Conservation (phyloP, 2,329 filamentous ascomycete species). For the Falciphora oryzae region DNA sequence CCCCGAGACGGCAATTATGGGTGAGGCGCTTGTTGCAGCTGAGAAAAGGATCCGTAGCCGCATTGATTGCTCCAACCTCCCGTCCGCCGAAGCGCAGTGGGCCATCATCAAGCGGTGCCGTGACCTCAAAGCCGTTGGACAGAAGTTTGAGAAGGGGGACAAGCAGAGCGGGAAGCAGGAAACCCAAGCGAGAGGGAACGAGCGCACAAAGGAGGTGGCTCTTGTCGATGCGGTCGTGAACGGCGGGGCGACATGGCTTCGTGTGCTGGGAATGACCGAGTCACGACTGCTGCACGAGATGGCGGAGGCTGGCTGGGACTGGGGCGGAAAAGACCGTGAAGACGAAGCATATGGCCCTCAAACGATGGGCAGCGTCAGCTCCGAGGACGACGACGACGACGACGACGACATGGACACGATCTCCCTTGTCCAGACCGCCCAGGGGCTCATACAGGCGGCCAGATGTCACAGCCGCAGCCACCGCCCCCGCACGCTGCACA, state of each 20-base stretch:
- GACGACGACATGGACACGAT: constrained; percentile 16
- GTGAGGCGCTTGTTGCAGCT: neutral
- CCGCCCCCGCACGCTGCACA: constrained; percentile 19
- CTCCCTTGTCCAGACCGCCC: constrained; percentile 21
- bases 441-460: constrained; percentile 24
- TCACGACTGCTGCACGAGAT: constrained; percentile 25
- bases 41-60: constrained; percentile 3
- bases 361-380: constrained; percentile 10
- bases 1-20: neutral
- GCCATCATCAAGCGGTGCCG: constrained; percentile 23
- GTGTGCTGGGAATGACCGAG: constrained; percentile 26
- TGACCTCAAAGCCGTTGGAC: constrained; percentile 23
- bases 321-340: constrained; percentile 15
- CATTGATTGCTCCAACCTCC: constrained; percentile 13
- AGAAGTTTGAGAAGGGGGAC: constrained; percentile 19
- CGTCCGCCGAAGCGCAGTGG: constrained; percentile 20
- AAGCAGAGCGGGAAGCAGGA: neutral
- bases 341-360: constrained; percentile 13
- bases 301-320: constrained; percentile 26
- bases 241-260: constrained; percentile 28
- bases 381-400: constrained; percentile 13
- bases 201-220: constrained; percentile 12
- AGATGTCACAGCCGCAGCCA: constrained; percentile 23
- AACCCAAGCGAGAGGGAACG: neutral
- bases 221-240: constrained; percentile 28